phyloP scores from a whole-genome alignment of 768 basidiomycete genomes.

The Fistulinella prunicolor region DNA sequence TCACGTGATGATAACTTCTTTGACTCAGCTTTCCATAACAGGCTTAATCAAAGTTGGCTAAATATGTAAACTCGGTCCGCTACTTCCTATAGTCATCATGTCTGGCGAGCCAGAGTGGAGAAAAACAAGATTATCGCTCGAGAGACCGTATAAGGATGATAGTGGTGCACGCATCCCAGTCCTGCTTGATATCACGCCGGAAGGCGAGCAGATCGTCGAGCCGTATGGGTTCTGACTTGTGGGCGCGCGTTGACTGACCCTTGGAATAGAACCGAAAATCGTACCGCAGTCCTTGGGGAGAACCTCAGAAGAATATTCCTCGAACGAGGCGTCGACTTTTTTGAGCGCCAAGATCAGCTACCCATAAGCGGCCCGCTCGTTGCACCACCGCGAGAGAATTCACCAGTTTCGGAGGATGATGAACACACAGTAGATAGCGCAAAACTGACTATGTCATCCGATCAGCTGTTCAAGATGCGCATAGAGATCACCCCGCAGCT shows the following conservation, averaged over 20 bases:
- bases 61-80: too few species aligned
- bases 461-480: conserved; percentile 73
- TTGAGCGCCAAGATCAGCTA: conserved; percentile 47
- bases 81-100: conserved; percentile 6
- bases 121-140: conserved; percentile 64
- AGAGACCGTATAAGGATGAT: conserved; percentile 81
- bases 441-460: conserved; percentile 58
- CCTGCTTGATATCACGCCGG: conserved; percentile 65
- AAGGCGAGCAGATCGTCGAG: conserved; percentile 69
- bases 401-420: conserved; percentile 27
- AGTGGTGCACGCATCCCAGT: conserved; percentile 58
- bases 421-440: conserved; percentile 29
- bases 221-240: conserved; percentile 46
- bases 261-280: conserved; percentile 49
- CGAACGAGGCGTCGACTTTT: conserved; percentile 76
- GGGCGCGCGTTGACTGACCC: conserved; percentile 16
- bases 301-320: conserved; percentile 66
- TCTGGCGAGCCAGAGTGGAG: conserved; percentile 48
- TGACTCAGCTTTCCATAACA: not conserved
- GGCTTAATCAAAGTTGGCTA: too few species aligned
- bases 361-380: conserved; percentile 19
- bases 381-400: conserved; percentile 25
- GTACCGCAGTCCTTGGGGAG: conserved; percentile 57
- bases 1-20: conserved; percentile 24
- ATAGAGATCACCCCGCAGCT: conserved; percentile 67